phyloP scores from a whole-genome alignment of 257 asterid genomes.

The Primulina tabacum region DNA sequence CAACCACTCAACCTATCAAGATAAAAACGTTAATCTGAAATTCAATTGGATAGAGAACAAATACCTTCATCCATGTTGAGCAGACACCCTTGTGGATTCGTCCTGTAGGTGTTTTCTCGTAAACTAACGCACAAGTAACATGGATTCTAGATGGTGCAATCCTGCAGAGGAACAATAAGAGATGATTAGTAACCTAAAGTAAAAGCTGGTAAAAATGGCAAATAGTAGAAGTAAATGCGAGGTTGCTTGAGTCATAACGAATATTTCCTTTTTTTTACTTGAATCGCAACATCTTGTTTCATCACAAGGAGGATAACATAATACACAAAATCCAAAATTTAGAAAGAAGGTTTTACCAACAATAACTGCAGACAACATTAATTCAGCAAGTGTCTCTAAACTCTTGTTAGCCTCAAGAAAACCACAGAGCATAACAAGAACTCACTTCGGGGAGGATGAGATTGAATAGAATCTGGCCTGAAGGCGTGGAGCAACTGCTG shows the following conservation, averaged over 20 bases:
- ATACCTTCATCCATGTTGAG: slow-evolving; percentile 99
- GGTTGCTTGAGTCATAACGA: not conserved
- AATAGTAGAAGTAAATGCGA: not conserved
- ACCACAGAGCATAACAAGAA: not conserved
- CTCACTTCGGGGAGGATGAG: slow-evolving; percentile 92
- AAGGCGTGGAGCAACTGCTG: slow-evolving; percentile 87
- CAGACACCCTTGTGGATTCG: slow-evolving; percentile 93
- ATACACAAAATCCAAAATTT: not conserved
- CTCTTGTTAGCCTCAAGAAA: not conserved
- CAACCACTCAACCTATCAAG: not conserved
- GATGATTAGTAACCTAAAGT: slow-evolving; percentile 12
- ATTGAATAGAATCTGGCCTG: slow-evolving; percentile 95
- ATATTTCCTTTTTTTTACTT: not conserved
- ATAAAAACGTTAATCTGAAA: not conserved
- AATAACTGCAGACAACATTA: not conserved
- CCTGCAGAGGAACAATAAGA: slow-evolving; percentile 40
- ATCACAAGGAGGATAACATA: not conserved
- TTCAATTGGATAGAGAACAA: slow-evolving; percentile 17
- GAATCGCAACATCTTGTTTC: not conserved
- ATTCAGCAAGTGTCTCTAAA: not conserved
- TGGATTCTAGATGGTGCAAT: slow-evolving; percentile 73
- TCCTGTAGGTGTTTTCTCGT: slow-evolving; percentile 85
- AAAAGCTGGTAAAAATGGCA: not conserved
- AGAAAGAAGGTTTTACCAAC: not conserved
- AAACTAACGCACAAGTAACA: slow-evolving; percentile 89